Evolutionary conservation across 1,284 basidiomycete genomes (phyloP).

Genomic region (Apiotrichum akiyoshidainum): DNA sequence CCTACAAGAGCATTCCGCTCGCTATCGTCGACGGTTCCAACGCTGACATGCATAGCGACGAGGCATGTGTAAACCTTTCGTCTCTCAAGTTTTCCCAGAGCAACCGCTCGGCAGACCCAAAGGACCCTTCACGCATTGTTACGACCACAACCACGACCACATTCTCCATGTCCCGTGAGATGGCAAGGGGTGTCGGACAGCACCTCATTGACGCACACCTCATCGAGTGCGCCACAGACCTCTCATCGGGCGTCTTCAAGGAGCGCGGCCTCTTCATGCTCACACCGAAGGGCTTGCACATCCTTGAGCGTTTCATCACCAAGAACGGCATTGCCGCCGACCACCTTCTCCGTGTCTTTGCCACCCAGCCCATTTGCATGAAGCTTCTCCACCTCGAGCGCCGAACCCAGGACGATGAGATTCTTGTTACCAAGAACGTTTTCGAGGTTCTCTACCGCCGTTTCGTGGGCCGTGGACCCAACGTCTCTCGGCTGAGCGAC

Average conservation of each 20-base stretch:
- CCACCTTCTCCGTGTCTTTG: conserved; percentile 84
- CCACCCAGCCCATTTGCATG: conserved; percentile 93
- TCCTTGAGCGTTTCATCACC: conserved; percentile 97
- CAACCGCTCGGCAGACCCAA: conserved; percentile 94
- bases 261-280: conserved; percentile 93
- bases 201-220: conserved; percentile 98
- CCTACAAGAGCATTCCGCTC: too few species aligned
- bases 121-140: conserved; percentile 92
- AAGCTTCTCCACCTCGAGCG: conserved; percentile 96
- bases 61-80: conserved; percentile 88
- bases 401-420: conserved; percentile 88
- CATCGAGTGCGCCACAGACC: conserved; percentile 93
- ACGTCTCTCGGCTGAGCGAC: conserved; percentile 56
- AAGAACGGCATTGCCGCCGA: conserved; percentile 95
- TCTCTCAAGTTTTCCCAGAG: conserved; percentile 99
- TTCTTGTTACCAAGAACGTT: conserved; percentile 89
- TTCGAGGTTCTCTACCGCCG: conserved; percentile 93
- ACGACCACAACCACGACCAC: conserved; percentile 99
- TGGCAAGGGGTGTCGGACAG: conserved; percentile 99
- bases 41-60: conserved; percentile 63
- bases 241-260: conserved; percentile 83
- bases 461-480: conserved; percentile 82
- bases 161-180: conserved; percentile 98
- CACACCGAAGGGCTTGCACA: conserved; percentile 96
- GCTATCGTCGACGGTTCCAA: not conserved